Conservation (phyloP, 2,329 filamentous ascomycete genomes). For the Davidsoniella eucalypti region DNA sequence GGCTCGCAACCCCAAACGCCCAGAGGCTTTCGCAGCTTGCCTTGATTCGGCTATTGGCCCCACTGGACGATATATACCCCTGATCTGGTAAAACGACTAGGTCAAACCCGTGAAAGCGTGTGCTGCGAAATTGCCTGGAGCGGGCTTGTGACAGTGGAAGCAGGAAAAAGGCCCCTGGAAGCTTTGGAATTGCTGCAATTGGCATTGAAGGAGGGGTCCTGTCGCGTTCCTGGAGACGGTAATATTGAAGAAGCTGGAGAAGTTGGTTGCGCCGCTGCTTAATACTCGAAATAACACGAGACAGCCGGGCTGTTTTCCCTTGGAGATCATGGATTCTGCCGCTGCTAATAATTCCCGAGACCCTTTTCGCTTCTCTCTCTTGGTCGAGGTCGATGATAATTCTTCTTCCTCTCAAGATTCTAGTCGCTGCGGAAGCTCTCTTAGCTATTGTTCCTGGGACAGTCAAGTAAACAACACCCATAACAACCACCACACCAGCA, state of each 20-base stretch:
- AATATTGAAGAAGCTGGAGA: constrained; percentile 1
- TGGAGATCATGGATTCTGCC: constrained; percentile 6
- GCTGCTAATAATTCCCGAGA: constrained; percentile 8
- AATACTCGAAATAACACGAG: constrained; percentile 7
- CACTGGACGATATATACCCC: constrained; percentile 1
- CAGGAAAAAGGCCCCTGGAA: constrained; percentile 5
- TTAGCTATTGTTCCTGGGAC: constrained; percentile 12
- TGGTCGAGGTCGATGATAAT: constrained; percentile 10
- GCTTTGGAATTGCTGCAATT: constrained; percentile 3
- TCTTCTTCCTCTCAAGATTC: constrained; percentile 6
- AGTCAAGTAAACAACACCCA: constrained; percentile 2
- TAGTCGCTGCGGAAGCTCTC: constrained; percentile 11
- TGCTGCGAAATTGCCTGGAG: constrained; percentile 4
- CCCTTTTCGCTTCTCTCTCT: constrained; percentile 10
- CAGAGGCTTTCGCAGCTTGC: not conserved
- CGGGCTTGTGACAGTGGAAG: not conserved
- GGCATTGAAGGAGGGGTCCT: constrained; percentile 11
- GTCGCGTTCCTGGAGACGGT: constrained; percentile 6
- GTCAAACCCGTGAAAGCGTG: not conserved
- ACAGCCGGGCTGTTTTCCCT: constrained; percentile 3
- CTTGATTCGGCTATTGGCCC: not conserved
- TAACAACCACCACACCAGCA: not conserved
- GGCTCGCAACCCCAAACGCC: too few relatives aligned
- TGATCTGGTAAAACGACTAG: not conserved
- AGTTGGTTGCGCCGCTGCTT: not conserved